Percentiles rank a stretch among this genome's conserved stretches.
Conservation (phyloP, 257 asterid species). For the Solanum etuberosum region DNA sequence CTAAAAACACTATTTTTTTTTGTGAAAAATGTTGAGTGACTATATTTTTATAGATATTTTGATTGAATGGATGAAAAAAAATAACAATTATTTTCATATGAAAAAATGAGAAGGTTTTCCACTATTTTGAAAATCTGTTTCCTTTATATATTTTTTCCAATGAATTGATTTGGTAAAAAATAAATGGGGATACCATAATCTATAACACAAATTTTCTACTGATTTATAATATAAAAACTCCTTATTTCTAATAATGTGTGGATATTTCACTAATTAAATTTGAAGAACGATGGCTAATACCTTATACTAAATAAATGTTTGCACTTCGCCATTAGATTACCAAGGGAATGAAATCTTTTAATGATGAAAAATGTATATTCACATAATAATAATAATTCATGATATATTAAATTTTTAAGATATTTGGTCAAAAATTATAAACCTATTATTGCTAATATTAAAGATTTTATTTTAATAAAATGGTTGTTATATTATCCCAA, state of each 20-base stretch:
- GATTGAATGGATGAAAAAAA: neutral
- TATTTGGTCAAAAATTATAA: neutral
- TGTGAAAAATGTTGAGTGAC: neutral
- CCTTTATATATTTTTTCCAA: no score
- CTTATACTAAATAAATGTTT: neutral
- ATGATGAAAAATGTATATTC: neutral
- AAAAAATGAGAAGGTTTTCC: no score
- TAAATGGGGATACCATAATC: no score
- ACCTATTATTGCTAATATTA: neutral
- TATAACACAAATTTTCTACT: no score
- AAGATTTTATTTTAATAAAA: neutral
- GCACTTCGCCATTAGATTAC: neutral
- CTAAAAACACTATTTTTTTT: neutral
- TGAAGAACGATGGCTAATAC: neutral
- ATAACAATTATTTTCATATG: neutral
- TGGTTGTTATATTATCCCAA: neutral
- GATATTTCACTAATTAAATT: neutral
- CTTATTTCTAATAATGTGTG: neutral
- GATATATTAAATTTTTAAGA: neutral
- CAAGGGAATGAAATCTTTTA: neutral
- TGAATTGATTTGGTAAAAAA: neutral
- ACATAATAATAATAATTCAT: neutral
- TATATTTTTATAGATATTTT: no score
- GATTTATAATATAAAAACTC: neutral
- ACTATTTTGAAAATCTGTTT: no score